These are phyloP conservation scores for Coniophora puteana DNA, from an alignment of 1,284 basidiomycete species.

Conservation along the genomic window DNA sequence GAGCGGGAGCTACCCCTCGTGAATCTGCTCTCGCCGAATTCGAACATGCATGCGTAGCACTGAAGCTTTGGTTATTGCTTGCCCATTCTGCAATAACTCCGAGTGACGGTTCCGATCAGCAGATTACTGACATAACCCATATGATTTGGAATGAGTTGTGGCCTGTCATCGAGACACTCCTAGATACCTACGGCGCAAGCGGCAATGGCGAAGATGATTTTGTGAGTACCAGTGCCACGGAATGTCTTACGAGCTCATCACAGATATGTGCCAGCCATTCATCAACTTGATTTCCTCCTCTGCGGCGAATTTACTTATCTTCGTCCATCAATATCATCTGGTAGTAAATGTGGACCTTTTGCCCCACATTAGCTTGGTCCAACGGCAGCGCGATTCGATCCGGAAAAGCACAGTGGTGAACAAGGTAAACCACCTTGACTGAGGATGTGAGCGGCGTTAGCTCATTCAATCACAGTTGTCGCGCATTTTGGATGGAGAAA, in stretches of 20 bases:
- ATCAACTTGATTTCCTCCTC: constrained; percentile 54
- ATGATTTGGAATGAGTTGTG: constrained; percentile 71
- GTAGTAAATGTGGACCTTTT: constrained; percentile 52
- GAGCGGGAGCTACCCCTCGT: constrained; percentile 27
- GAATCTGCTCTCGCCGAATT: constrained; percentile 51
- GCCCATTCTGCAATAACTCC: constrained; percentile 37
- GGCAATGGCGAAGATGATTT: constrained; percentile 29
- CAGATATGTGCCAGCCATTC: too few species aligned
- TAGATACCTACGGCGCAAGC: constrained; percentile 37
- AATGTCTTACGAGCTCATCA: too few species aligned
- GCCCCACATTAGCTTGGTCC: constrained; percentile 44
- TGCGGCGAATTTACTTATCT: constrained; percentile 61
- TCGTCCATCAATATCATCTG: constrained; percentile 52
- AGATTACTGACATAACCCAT: constrained; percentile 1
- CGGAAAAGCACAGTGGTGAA: constrained; percentile 41
- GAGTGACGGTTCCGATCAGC: too few species aligned
- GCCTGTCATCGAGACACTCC: constrained; percentile 59
- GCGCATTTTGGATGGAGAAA: constrained; percentile 48
- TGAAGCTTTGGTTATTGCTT: constrained; percentile 67
- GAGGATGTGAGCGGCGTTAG: constrained; percentile 1
- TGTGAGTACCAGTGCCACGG: constrained; percentile 44
- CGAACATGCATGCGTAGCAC: constrained; percentile 61
- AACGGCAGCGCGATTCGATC: constrained; percentile 41
- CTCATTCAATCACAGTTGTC: constrained; percentile 35
- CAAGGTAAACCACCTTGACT: constrained; percentile 38